Base-by-base conservation (phyloP, 2,329 filamentous ascomycete genomes). In the Chaetoscypha palmicola region DNA sequence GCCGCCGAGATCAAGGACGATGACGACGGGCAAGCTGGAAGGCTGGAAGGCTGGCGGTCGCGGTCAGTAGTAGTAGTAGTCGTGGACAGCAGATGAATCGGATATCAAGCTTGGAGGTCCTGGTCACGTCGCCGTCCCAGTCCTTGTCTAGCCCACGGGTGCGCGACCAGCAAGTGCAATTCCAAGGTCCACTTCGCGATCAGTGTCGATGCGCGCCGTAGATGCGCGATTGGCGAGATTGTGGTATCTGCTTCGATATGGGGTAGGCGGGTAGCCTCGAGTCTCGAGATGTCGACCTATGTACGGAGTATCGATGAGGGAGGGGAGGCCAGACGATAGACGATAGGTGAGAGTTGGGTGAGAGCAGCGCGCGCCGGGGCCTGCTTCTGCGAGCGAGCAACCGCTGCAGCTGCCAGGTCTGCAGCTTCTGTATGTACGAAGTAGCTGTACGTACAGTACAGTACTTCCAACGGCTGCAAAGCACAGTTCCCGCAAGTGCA, bases 221-320 rank as follows among this genome's bases (percentile, higher is more conserved):
- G 36, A 33, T 34, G 35, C 45, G 34, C 45, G 45, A 47, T 43
- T 43, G 45, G 40, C 45, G 45, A 47, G 45, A 21, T 33, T 32
- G 11, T 32, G 38, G 38, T 26, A 11, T 39, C 30, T 20, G 19
- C 10, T 8, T 35, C 22, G 12, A 21, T 7, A 8, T 19, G 24
- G 24, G 12, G 7, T 28, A 12, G 24, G n/a, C 12, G 24, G 24
- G 24, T 28, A 28, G 7, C 7, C 24, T 28, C 7, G 24, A 7
- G 7, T 28, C 7, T 12, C 24, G 7, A 7, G 7, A 7, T 28
- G 24, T 7, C 12, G 12, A 28, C 12, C 7, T 28, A 28, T 28
- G 24, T 7, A 7, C 31, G 31, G 14, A 16, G 36, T n/a, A 33
- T 33, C 21, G 42, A 39, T 16, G 42, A 19, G 8, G 31, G 11